Base-by-base conservation (phyloP, 1,284 basidiomycete species). In the Phellinidium pouzarii region DNA sequence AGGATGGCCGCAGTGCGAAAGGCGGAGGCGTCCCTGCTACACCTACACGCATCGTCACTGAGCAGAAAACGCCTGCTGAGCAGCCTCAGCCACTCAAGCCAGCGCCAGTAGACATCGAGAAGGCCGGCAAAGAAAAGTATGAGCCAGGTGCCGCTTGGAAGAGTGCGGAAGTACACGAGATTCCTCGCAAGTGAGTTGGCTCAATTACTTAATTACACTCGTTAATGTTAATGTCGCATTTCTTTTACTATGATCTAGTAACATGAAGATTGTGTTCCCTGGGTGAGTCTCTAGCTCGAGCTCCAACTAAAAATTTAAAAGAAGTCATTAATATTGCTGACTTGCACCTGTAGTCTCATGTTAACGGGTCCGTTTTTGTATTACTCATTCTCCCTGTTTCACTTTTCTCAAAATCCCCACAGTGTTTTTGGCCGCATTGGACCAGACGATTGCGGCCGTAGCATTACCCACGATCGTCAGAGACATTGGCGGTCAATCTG, bases 401-500 rank as follows among this genome's bases (percentile, higher is more conserved):
- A 36, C 9, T 26, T 4, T n/a, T 9, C 2, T 26, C 12, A 17
- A 14, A 36, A 25, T 25, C 19, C 14, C 9, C 23, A 11, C 36
- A 22, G 61, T 66, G 12, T 68, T 70, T 42, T 48, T 62, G 3
- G 60, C 68, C 8, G 67, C 69, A 9, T 58, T 71, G 48, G 69
- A 71, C 52, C 69, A 70, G 47, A 70, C 68, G 1, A 68, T 69
- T 36, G 60, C 59, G 38, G 59, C 59, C 25, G 65, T 63, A 14
- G 65, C 65, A 14, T 49, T 66, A 14, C 65, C 65, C 9, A 62
- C 62, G 17, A 66, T 66, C 46, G 60, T 65, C 25, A 48, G 54
- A 23, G 64, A 66, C 43, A 60, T 69, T 36, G 68, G 68, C 22
- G 68, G 66, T 26, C 61, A 64, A 11, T 65, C 44, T 44, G 58